Percentiles rank a stretch among this genome's conserved stretches.
phyloP scores from a whole-genome alignment of 2,329 filamentous ascomycete species.

The Trichoderma atroviride region DNA sequence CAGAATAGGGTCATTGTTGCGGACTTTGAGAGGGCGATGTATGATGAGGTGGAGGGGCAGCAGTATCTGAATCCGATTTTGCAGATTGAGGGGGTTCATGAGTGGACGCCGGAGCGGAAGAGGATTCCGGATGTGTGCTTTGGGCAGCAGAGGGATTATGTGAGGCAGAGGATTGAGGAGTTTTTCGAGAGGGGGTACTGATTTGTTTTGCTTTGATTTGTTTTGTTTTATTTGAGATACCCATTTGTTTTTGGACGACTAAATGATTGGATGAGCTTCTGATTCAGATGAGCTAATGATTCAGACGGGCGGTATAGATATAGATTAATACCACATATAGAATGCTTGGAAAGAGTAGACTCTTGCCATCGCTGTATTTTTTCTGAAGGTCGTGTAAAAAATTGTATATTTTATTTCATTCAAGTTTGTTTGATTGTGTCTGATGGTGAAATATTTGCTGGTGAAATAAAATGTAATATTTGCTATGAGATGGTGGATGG shows the following conservation, averaged over 20 bases:
- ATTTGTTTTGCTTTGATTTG: not conserved
- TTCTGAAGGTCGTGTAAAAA: not conserved
- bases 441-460: no score
- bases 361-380: not conserved
- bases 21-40: constrained; percentile 33
- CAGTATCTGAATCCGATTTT: not conserved
- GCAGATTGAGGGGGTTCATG: not conserved
- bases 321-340: not conserved
- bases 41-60: not conserved
- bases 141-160: not conserved
- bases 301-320: not conserved
- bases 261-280: not conserved
- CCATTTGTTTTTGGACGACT: not conserved
- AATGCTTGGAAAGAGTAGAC: not conserved
- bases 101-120: no score
- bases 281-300: not conserved
- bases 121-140: not conserved
- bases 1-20: constrained; percentile 36
- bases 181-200: not conserved
- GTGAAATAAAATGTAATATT: no score
- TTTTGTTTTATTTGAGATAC: no score
- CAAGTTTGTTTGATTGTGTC: no score
- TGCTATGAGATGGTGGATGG: no score
- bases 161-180: not conserved
- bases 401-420: not conserved